Percentiles rank a stretch among this genome's conserved stretches.
Conservation (phyloP, 1,284 basidiomycete species). For the Kwoniella shivajii region DNA sequence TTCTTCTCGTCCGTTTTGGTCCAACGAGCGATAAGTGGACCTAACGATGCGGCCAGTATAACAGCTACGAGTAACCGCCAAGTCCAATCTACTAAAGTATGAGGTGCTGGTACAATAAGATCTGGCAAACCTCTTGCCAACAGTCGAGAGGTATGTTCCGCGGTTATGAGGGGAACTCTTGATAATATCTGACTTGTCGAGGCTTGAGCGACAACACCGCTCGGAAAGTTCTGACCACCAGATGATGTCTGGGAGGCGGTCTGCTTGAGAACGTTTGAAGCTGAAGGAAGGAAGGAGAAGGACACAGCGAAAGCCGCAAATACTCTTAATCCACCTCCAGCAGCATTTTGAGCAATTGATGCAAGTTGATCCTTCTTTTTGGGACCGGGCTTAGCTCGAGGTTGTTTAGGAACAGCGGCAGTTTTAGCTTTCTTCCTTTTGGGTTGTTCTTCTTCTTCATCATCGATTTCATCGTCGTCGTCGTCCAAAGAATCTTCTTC, state of each 20-base stretch:
- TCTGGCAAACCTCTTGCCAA: constrained; percentile 34
- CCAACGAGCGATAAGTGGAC: constrained; percentile 30
- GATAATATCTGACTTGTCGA: constrained; percentile 37
- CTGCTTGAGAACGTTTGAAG: constrained; percentile 30
- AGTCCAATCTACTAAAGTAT: constrained; percentile 44
- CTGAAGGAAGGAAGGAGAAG: constrained; percentile 46
- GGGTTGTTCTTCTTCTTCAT: constrained; percentile 37
- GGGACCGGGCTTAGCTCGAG: constrained; percentile 17
- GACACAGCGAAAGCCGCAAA: constrained; percentile 51
- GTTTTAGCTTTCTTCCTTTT: constrained; percentile 22
- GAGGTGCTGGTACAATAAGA: constrained; percentile 30
- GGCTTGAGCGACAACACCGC: constrained; percentile 2
- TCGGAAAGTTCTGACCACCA: constrained; percentile 6
- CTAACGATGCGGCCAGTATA: constrained; percentile 31
- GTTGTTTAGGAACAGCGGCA: constrained; percentile 5
- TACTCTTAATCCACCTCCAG: constrained; percentile 28
- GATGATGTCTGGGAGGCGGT: constrained; percentile 9
- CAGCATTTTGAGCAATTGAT: constrained; percentile 15
- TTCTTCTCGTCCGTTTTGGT: constrained; percentile 6
- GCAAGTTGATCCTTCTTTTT: constrained; percentile 21
- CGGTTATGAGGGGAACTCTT: constrained; percentile 44
- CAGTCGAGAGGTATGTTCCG: constrained; percentile 46
- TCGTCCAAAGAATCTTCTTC: constrained; percentile 30
- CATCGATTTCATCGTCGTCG: constrained; percentile 34
- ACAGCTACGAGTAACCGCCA: constrained; percentile 41